phyloP scores from a whole-genome alignment of 768 basidiomycete genomes.

The Botryobasidium botryosum region DNA sequence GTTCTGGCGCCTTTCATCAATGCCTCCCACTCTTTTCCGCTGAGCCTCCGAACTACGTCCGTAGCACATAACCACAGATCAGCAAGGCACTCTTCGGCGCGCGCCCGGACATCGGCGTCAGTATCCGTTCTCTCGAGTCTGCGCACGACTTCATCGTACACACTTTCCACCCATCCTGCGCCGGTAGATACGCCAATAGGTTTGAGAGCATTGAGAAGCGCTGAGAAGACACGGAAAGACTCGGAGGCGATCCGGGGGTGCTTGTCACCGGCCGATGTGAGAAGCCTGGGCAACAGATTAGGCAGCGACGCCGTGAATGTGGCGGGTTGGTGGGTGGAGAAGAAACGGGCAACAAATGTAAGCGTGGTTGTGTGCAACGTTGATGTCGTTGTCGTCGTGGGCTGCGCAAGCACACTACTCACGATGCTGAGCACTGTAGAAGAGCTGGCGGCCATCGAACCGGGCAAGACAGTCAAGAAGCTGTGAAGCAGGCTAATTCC shows the following conservation, averaged over 20 bases:
- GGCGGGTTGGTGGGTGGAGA: slow-evolving; percentile 47
- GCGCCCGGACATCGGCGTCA: slow-evolving; percentile 74
- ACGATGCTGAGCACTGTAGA: slow-evolving; percentile 44
- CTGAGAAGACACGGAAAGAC: slow-evolving; percentile 73
- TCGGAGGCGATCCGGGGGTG: slow-evolving; percentile 83
- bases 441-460: slow-evolving; percentile 59
- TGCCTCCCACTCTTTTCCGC: slow-evolving; percentile 62
- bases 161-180: slow-evolving; percentile 46
- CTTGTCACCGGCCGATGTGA: slow-evolving; percentile 59
- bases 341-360: slow-evolving; percentile 72
- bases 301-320: slow-evolving; percentile 45
- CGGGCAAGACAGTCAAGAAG: slow-evolving; percentile 64
- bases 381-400: slow-evolving; percentile 61
- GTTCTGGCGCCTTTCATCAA: slow-evolving; percentile 57
- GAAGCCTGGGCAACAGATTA: slow-evolving; percentile 52
- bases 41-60: slow-evolving; percentile 45
- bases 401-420: slow-evolving; percentile 44
- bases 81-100: slow-evolving; percentile 68
- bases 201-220: slow-evolving; percentile 58
- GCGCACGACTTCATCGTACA: slow-evolving; percentile 58
- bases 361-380: slow-evolving; percentile 69
- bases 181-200: slow-evolving; percentile 34
- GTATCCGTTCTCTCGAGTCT: slow-evolving; percentile 68
- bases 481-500: slow-evolving; percentile 67
- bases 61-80: slow-evolving; percentile 80